A percentile compares a stretch with the other conserved stretches of the same genome.
Conservation (phyloP, 2,329 filamentous ascomycete species). For the Colletotrichum aenigma region DNA sequence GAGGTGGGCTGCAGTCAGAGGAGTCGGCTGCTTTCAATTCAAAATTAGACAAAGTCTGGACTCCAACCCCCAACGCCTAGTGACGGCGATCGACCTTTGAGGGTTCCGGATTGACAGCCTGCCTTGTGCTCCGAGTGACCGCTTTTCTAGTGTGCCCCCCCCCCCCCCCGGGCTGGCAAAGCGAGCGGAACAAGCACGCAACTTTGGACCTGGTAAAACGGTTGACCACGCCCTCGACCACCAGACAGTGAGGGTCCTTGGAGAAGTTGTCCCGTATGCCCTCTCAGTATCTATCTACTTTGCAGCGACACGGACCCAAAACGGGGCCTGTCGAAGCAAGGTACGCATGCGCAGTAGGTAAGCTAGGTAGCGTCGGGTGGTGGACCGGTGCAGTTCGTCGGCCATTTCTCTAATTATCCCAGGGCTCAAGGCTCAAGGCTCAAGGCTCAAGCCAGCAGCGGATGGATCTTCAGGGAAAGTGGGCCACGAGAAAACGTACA, state of each 20-base stretch:
- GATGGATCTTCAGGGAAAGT: neutral
- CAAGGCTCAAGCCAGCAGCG: neutral
- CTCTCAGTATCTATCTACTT: neutral
- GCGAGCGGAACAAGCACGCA: neutral
- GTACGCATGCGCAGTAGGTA: neutral
- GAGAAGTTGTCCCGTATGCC: neutral
- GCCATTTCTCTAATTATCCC: neutral
- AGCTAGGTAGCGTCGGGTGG: neutral
- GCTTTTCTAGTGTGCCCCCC: neutral
- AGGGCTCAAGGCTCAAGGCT: neutral
- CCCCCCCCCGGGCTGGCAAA: neutral
- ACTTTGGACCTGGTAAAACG: neutral
- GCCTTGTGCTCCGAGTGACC: neutral
- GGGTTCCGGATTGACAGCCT: neutral
- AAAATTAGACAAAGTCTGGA: neutral
- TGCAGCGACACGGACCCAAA: neutral
- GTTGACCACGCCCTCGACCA: neutral
- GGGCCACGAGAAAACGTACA: neutral
- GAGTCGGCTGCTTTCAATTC: neutral
- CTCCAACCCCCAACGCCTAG: neutral
- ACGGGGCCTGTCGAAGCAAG: neutral
- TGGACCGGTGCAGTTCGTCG: neutral
- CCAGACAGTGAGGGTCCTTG: neutral
- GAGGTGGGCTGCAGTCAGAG: neutral
- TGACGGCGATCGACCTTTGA: neutral